phyloP scores from a whole-genome alignment of 768 basidiomycete species.

The Tephrocybe sp. region DNA sequence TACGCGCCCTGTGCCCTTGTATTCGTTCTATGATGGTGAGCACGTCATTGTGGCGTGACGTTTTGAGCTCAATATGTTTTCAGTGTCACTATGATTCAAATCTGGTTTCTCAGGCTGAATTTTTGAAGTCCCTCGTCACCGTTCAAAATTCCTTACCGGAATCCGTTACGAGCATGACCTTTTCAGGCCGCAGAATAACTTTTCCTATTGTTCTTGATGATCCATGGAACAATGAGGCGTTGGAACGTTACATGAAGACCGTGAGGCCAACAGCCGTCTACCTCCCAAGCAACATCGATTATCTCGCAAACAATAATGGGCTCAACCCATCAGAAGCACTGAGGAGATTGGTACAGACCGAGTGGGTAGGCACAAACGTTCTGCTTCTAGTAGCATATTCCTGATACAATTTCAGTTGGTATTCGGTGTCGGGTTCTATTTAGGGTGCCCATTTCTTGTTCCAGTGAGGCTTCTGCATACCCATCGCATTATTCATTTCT shows the following conservation, averaged over 20 bases:
- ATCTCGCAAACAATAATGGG: constrained; percentile 63
- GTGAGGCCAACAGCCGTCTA: constrained; percentile 59
- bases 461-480: constrained; percentile 37
- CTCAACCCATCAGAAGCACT: constrained; percentile 42
- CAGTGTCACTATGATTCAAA: constrained; percentile 39
- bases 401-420: constrained; percentile 40
- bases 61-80: neutral
- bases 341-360: constrained; percentile 43
- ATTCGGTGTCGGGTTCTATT: constrained; percentile 61
- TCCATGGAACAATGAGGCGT: constrained; percentile 51
- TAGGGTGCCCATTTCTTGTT: constrained; percentile 61
- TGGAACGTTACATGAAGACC: constrained; percentile 54
- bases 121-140: constrained; percentile 40
- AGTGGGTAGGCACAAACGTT: constrained; percentile 37
- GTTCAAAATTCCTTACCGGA: constrained; percentile 38
- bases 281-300: constrained; percentile 66
- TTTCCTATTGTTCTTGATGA: constrained; percentile 68
- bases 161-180: constrained; percentile 36
- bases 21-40: constrained; percentile 59
- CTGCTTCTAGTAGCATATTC: neutral
- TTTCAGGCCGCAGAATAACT: constrained; percentile 51
- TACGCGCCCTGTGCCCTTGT: constrained; percentile 46
- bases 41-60: constrained; percentile 55
- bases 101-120: constrained; percentile 39
- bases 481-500: neutral